Conservation (phyloP, 2,329 filamentous ascomycete species). For the Arthroderma uncinatum region DNA sequence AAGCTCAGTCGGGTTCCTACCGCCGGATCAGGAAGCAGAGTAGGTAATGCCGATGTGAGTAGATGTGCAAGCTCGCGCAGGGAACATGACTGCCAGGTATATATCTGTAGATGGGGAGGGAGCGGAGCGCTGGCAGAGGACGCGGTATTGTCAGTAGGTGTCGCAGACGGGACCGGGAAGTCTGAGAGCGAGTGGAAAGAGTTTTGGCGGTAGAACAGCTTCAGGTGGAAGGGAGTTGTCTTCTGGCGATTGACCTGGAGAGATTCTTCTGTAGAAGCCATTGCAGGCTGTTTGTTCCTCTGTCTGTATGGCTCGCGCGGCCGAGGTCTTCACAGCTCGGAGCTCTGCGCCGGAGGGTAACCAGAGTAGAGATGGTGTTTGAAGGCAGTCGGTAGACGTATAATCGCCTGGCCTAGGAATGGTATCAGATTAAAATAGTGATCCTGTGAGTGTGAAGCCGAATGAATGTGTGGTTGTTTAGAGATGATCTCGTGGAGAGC, state of each 20-base stretch:
- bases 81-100: constrained; percentile 76
- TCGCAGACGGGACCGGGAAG: constrained; percentile 26
- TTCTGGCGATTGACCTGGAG: constrained; percentile 53
- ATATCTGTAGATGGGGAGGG: constrained; percentile 62
- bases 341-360: neutral
- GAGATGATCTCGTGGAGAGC: too few relatives aligned
- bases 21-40: constrained; percentile 59
- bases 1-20: constrained; percentile 80
- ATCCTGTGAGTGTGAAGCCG: too few relatives aligned
- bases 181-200: constrained; percentile 51
- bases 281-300: neutral
- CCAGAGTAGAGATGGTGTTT: neutral
- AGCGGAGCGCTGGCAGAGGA: constrained; percentile 50
- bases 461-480: too few relatives aligned
- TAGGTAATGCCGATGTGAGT: constrained; percentile 56
- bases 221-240: constrained; percentile 71
- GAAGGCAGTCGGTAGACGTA: neutral
- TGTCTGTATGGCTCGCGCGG: neutral
- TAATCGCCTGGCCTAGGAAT: too few relatives aligned
- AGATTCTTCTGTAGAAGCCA: constrained; percentile 12
- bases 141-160: constrained; percentile 26
- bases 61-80: constrained; percentile 70
- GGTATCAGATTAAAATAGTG: too few relatives aligned
- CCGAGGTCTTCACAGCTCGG: neutral
- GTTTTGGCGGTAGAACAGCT: constrained; percentile 68